Conservation (phyloP, 176 grass and related monocot species). For the Ensete glaucum region DNA sequence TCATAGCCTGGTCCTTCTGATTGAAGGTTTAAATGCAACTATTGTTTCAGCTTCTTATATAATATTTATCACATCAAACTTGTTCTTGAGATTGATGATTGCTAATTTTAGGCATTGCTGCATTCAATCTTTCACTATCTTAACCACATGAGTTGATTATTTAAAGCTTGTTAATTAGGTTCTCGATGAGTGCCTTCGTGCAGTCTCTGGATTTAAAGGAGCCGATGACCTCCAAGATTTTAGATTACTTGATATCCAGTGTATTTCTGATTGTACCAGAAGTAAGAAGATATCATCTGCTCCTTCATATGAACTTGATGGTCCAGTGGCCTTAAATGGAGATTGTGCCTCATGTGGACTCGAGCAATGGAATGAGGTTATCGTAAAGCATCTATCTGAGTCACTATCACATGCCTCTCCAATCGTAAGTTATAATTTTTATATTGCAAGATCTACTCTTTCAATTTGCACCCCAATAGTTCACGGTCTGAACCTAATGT, state of each 20-base stretch:
- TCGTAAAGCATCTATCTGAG: constrained; percentile 44
- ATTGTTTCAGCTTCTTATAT: not conserved
- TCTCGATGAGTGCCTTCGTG: constrained; percentile 83
- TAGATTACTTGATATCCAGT: constrained; percentile 76
- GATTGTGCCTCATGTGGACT: constrained; percentile 30
- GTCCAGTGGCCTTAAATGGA: constrained; percentile 31
- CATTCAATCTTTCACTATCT: not conserved
- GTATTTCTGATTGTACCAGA: constrained; percentile 54
- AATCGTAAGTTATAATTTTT: constrained; percentile 38
- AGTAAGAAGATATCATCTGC: constrained; percentile 80
- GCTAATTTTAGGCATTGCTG: not conserved
- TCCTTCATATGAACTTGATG: constrained; percentile 61
- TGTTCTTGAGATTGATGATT: not conserved
- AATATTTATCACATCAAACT: not conserved
- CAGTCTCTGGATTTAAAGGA: constrained; percentile 90
- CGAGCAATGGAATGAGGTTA: constrained; percentile 63
- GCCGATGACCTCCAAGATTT: constrained; percentile 72
- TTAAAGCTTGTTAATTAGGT: constrained; percentile 41
- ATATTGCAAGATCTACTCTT: constrained; percentile 15
- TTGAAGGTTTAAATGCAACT: not conserved
- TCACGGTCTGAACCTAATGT: constrained; percentile 1
- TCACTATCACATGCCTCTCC: constrained; percentile 54
- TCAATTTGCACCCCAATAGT: too few relatives aligned
- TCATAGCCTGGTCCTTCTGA: not conserved
- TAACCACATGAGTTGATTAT: not conserved